Evolutionary conservation across 1,284 basidiomycete species (phyloP).

Genomic region (Sporisorium graminicola): DNA sequence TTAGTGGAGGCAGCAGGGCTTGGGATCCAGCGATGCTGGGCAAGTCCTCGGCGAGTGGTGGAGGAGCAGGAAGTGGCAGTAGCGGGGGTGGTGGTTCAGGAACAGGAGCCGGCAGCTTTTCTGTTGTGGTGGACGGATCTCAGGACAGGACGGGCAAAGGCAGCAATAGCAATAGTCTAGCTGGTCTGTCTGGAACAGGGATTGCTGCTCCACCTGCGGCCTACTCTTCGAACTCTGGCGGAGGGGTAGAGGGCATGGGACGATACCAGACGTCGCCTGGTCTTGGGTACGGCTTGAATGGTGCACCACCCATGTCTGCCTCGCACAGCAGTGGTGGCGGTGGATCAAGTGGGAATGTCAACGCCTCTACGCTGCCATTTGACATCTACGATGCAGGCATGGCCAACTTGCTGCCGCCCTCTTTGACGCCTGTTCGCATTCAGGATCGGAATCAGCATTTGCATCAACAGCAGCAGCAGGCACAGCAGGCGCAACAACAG

Average conservation of each 20-base stretch:
- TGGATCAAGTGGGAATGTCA: constrained; percentile 1
- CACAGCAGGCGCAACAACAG: constrained; percentile 15
- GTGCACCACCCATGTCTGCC: constrained; percentile 11
- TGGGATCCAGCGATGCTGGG: constrained; percentile 28
- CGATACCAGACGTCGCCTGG: constrained; percentile 31
- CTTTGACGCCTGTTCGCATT: constrained; percentile 42
- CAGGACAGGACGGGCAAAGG: constrained; percentile 16
- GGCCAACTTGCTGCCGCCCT: constrained; percentile 47
- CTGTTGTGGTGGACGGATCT: constrained; percentile 40
- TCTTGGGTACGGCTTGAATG: constrained; percentile 24
- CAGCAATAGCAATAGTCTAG: constrained; percentile 1
- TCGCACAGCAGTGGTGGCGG: constrained; percentile 14
- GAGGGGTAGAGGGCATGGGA: constrained; percentile 10
- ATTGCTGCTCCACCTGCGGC: constrained; percentile 49
- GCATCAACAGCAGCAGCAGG: constrained; percentile 22
- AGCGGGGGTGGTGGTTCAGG: constrained; percentile 5
- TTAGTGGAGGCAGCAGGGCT: not conserved
- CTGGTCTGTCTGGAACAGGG: constrained; percentile 3
- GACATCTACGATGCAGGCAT: constrained; percentile 61
- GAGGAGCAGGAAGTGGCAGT: constrained; percentile 5
- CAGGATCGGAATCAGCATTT: constrained; percentile 39
- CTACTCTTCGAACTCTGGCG: constrained; percentile 19
- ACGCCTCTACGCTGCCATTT: constrained; percentile 43
- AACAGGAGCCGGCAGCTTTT: constrained; percentile 28
- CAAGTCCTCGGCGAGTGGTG: constrained; percentile 12